These are phyloP conservation scores for Discostella stelligeroides DNA, from an alignment of 108 stramenopile genomes.

Conservation along the genomic window DNA sequence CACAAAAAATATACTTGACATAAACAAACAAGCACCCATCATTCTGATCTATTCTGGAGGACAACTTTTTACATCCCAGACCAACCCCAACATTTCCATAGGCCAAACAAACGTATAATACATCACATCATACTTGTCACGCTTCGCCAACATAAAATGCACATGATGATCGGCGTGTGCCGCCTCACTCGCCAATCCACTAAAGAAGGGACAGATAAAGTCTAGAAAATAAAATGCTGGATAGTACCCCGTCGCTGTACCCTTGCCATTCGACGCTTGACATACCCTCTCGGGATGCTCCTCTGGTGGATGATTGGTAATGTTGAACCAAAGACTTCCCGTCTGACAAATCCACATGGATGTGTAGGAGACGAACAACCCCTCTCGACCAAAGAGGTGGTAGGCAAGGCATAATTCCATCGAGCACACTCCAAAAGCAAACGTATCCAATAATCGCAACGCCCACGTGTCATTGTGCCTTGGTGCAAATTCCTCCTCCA, in stretches of 20 bases:
- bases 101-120: slow-evolving; percentile 51
- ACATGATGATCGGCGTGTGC: slow-evolving; percentile 56
- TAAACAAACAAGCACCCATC: neutral
- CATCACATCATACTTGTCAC: slow-evolving; percentile 37
- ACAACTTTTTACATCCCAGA: slow-evolving; percentile 47
- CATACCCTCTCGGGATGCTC: slow-evolving; percentile 20
- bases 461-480: slow-evolving; percentile 44
- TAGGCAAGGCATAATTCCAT: slow-evolving; percentile 31
- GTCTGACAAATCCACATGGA: slow-evolving; percentile 56
- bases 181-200: slow-evolving; percentile 33
- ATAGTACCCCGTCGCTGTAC: slow-evolving; percentile 31
- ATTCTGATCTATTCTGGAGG: slow-evolving; percentile 10
- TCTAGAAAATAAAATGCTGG: slow-evolving; percentile 43
- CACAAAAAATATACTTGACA: too few relatives aligned
- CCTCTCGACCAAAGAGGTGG: slow-evolving; percentile 35
- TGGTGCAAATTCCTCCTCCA: slow-evolving; percentile 59
- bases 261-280: slow-evolving; percentile 36
- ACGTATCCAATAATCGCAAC: slow-evolving; percentile 53
- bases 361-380: slow-evolving; percentile 53
- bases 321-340: slow-evolving; percentile 62
- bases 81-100: slow-evolving; percentile 37
- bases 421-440: slow-evolving; percentile 32
- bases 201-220: slow-evolving; percentile 32
- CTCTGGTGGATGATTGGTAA: slow-evolving; percentile 55
- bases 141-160: slow-evolving; percentile 46